phyloP scores from a whole-genome alignment of 2,329 filamentous ascomycete species.

The Eurotiales sp. region DNA sequence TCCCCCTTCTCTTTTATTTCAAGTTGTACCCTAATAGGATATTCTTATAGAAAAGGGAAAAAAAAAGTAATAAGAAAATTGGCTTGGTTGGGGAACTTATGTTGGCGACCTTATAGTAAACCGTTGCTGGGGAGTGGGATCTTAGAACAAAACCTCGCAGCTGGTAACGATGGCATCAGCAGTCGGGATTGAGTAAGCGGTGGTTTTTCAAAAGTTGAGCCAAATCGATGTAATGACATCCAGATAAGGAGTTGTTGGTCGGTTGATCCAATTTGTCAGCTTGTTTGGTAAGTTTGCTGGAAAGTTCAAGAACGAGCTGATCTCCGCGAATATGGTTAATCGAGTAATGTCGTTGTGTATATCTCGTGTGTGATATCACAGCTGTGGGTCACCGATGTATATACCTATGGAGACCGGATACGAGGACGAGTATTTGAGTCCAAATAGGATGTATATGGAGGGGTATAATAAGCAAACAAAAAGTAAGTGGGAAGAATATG shows the following conservation, averaged over 20 bases:
- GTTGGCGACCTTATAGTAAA: not conserved
- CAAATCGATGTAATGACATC: not conserved
- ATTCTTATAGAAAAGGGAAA: no score
- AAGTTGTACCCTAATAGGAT: no score
- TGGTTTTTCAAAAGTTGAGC: no score
- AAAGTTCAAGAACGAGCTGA: not conserved
- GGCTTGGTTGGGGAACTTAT: not conserved
- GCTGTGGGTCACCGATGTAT: no score
- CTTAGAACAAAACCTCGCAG: not conserved
- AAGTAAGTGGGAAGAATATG: not conserved
- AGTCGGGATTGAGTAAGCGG: constrained; percentile 5
- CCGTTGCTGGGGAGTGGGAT: not conserved
- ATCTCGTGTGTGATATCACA: no score
- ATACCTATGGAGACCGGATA: no score
- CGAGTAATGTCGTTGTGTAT: not conserved
- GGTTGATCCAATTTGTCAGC: not conserved
- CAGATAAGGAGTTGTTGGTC: not conserved
- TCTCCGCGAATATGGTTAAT: no score
- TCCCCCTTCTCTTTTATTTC: no score
- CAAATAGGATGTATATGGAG: not conserved
- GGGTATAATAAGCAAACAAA: not conserved
- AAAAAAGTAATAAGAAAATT: no score
- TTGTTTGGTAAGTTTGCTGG: not conserved
- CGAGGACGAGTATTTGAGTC: no score
- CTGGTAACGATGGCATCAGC: constrained; percentile 17